phyloP scores from a whole-genome alignment of 23 red algal species.

The Cyanidium caldarium region DNA sequence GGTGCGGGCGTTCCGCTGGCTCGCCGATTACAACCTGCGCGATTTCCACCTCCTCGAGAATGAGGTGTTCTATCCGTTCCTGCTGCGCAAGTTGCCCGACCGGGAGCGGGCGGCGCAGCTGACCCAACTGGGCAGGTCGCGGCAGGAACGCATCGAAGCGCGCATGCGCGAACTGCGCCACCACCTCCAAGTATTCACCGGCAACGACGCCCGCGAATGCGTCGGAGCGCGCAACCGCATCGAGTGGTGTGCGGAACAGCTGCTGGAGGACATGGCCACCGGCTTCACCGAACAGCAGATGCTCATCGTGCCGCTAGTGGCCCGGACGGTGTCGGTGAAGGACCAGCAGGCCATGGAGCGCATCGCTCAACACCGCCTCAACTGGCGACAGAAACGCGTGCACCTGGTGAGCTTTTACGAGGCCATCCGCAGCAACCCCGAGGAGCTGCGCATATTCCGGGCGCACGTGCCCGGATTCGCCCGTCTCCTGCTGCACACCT shows the following conservation, averaged over 20 bases:
- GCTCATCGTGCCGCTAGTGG: not conserved
- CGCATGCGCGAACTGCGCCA: not conserved
- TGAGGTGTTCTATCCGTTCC: not conserved
- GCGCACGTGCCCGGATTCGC: not conserved
- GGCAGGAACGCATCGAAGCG: not conserved
- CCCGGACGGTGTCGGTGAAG: not conserved
- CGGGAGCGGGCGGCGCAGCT: not conserved
- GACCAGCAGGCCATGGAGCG: not conserved
- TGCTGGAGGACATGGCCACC: not conserved
- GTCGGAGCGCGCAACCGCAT: not conserved
- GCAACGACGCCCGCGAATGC: not conserved
- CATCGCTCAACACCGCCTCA: not conserved
- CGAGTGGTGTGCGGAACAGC: not conserved
- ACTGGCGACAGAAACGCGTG: not conserved
- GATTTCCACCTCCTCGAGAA: not conserved
- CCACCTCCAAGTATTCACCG: not conserved
- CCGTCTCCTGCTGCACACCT: not conserved
- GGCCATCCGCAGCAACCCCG: not conserved
- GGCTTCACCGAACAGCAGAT: not conserved
- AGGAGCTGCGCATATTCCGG: not conserved
- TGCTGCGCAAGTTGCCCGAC: not conserved
- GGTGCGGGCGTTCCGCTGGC: not conserved
- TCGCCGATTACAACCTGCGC: not conserved
- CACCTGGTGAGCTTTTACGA: constrained; percentile 1
- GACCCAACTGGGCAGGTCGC: too few relatives aligned